phyloP scores from a whole-genome alignment of 2,329 filamentous ascomycete genomes.

The Fusarium pseudoanthophilum region DNA sequence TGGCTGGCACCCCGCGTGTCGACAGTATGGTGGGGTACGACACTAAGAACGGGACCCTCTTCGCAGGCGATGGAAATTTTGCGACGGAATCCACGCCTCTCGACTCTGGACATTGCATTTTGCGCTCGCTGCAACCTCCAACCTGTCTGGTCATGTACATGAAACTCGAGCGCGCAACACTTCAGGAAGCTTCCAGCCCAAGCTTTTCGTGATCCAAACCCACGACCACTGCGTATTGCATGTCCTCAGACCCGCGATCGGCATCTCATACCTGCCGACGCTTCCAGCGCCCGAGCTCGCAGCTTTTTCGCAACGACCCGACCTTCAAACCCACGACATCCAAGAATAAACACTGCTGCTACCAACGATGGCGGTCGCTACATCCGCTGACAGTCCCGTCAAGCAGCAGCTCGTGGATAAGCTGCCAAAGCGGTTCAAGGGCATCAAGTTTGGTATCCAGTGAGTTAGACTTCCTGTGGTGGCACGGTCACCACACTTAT shows the following conservation, averaged over 20 bases:
- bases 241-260: background rate
- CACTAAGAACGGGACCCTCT: slow-evolving; percentile 29
- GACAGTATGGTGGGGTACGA: slow-evolving; percentile 46
- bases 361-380: slow-evolving; percentile 22
- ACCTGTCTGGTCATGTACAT: slow-evolving; percentile 37
- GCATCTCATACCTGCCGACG: background rate
- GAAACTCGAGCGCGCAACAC: slow-evolving; percentile 4
- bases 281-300: background rate
- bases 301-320: background rate
- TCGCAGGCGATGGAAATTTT: slow-evolving; percentile 38
- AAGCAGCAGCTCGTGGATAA: slow-evolving; percentile 93
- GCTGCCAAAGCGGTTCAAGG: slow-evolving; percentile 89
- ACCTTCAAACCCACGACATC: background rate
- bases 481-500: background rate
- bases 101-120: background rate
- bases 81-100: slow-evolving; percentile 27
- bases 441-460: slow-evolving; percentile 94
- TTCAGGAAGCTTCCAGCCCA: slow-evolving; percentile 5
- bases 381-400: slow-evolving; percentile 52
- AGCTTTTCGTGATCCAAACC: slow-evolving; percentile 28
- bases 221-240: background rate
- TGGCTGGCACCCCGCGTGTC: slow-evolving; percentile 29
- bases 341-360: background rate
- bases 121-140: slow-evolving; percentile 4
- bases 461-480: slow-evolving; percentile 54